A percentile compares a stretch with the other conserved stretches of the same genome.
phyloP scores from a whole-genome alignment of 257 asterid species.

The Solanum tarapatanum region DNA sequence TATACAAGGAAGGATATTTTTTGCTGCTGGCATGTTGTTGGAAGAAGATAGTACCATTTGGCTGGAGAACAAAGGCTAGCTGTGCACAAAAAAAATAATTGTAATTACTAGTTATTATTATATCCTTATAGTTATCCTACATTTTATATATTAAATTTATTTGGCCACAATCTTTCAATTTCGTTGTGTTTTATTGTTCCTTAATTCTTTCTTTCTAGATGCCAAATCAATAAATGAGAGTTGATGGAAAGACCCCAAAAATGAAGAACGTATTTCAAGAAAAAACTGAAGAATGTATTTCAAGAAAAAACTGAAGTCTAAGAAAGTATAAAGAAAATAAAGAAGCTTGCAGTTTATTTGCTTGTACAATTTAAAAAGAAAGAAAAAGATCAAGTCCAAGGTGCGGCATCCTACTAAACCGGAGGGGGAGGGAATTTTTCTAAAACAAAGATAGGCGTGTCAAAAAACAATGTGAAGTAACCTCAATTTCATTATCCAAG shows the following conservation, averaged over 20 bases:
- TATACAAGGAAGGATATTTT: neutral
- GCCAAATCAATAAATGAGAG: neutral
- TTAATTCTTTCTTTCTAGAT: neutral
- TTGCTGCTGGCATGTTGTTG: neutral
- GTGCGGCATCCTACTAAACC: no score
- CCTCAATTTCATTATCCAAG: neutral
- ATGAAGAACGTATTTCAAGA: neutral
- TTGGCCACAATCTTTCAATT: neutral
- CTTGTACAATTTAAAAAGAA: neutral
- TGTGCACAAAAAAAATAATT: neutral
- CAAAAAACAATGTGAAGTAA: neutral
- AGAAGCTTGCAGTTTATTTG: neutral
- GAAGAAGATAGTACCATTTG: neutral
- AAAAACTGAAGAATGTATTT: neutral
- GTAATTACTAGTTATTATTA: neutral
- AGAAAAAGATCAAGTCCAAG: no score
- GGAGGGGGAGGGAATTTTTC: neutral
- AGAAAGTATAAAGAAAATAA: neutral
- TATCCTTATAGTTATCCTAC: neutral
- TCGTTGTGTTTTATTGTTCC: neutral
- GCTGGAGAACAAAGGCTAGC: neutral
- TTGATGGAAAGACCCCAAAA: neutral
- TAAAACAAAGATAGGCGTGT: neutral
- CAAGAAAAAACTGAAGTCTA: neutral
- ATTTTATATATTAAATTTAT: neutral